These are phyloP conservation scores for Talinum fruticosum DNA, from an alignment of 148 eudicot genomes.

Conservation along the genomic window DNA sequence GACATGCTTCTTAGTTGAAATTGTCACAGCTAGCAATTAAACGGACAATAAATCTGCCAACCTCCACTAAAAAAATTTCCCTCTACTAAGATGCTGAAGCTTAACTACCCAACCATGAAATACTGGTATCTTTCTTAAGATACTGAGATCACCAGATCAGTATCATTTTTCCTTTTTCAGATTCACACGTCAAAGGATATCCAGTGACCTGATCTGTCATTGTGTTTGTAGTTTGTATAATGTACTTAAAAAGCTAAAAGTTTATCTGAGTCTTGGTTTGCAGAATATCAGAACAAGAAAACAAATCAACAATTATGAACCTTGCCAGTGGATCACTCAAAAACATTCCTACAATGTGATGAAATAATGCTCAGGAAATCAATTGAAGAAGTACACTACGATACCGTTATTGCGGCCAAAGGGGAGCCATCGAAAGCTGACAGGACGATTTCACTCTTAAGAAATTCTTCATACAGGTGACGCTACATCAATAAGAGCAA, in stretches of 20 bases:
- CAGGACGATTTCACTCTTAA: constrained; percentile 91
- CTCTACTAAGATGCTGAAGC: not conserved
- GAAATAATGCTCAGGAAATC: not conserved
- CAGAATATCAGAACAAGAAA: not conserved
- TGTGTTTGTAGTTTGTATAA: not conserved
- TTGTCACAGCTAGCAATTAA: not conserved
- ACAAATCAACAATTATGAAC: not conserved
- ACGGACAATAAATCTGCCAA: not conserved
- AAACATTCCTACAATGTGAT: not conserved
- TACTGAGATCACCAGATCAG: too few relatives aligned
- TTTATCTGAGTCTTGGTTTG: not conserved
- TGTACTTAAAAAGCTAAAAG: not conserved
- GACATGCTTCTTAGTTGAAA: not conserved
- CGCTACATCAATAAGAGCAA: constrained; percentile 46
- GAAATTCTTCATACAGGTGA: constrained; percentile 87
- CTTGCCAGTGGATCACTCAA: not conserved
- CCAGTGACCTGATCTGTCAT: not conserved
- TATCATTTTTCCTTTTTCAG: too few relatives aligned
- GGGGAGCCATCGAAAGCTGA: constrained; percentile 99
- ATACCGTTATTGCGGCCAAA: constrained; percentile 95
- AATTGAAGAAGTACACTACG: not conserved
- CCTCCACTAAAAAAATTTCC: not conserved
- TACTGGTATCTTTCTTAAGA: not conserved
- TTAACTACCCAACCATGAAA: not conserved
- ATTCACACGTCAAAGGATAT: too few relatives aligned